Evolutionary conservation across 2,329 filamentous ascomycete species (phyloP).

Genomic region (Cryphonectria naterciae): DNA sequence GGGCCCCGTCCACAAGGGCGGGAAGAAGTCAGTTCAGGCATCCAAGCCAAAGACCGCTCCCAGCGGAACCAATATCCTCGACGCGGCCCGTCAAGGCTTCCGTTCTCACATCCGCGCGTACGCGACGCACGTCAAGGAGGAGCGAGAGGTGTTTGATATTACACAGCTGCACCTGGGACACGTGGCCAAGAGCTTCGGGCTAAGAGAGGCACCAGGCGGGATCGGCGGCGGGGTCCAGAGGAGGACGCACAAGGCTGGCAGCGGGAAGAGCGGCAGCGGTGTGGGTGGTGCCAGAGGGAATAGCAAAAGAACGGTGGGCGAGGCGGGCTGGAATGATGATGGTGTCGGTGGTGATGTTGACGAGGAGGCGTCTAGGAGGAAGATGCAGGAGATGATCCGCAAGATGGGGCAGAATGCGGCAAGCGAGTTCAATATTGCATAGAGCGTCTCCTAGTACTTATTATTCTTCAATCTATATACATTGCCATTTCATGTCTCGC

Average conservation of each 20-base stretch:
- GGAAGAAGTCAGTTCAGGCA: constrained; percentile 46
- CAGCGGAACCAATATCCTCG: constrained; percentile 65
- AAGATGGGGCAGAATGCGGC: constrained; percentile 54
- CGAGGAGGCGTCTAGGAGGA: constrained; percentile 65
- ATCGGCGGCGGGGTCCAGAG: constrained; percentile 67
- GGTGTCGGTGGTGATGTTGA: constrained; percentile 49
- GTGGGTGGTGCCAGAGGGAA: constrained; percentile 22
- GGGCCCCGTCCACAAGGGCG: constrained; percentile 28
- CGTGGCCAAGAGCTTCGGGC: constrained; percentile 87
- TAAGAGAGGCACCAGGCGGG: constrained; percentile 85
- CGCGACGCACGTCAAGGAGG: constrained; percentile 86
- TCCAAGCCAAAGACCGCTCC: constrained; percentile 2
- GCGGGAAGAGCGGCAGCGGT: constrained; percentile 37
- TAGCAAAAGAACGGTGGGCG: constrained; percentile 32
- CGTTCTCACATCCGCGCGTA: constrained; percentile 94
- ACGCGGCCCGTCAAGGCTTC: constrained; percentile 82
- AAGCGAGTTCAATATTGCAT: constrained; percentile 68
- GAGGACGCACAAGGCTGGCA: constrained; percentile 45
- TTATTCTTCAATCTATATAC: not conserved
- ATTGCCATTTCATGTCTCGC: not conserved
- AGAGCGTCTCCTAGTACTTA: not conserved
- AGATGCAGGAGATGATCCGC: constrained; percentile 65
- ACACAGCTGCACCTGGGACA: constrained; percentile 90
- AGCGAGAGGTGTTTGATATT: constrained; percentile 88
- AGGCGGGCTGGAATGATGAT: constrained; percentile 45